These are phyloP conservation scores for Globisporangium megalacanthum DNA, from an alignment of 352 stramenopile genomes.

Conservation along the genomic window DNA sequence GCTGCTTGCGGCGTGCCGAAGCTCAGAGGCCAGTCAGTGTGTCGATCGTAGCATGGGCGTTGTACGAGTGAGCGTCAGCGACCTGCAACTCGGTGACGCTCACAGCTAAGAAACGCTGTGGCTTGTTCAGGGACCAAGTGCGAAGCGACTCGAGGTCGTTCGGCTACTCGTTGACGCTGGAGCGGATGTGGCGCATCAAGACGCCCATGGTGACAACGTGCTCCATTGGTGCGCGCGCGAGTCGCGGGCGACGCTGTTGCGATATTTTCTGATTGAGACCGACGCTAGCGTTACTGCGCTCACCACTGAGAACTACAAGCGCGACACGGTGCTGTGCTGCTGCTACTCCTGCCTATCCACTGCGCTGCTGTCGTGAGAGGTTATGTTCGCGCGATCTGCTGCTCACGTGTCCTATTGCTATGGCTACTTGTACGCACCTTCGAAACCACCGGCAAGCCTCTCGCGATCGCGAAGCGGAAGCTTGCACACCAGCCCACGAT, in stretches of 20 bases:
- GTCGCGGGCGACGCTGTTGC: conserved; percentile 39
- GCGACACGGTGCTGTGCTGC: conserved; percentile 31
- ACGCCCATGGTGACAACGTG: conserved; percentile 58
- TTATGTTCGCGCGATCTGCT: background rate
- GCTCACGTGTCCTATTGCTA: too few relatives aligned
- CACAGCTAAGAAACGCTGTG: background rate
- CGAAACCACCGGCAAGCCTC: conserved; percentile 18
- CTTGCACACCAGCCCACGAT: conserved; percentile 22
- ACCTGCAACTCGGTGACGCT: background rate
- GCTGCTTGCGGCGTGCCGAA: conserved; percentile 53
- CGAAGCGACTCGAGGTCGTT: conserved; percentile 40
- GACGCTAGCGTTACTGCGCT: conserved; percentile 43
- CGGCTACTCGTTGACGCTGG: conserved; percentile 40
- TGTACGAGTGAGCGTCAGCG: background rate
- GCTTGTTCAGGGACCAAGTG: conserved; percentile 22
- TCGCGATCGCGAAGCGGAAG: conserved; percentile 50
- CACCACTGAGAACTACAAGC: conserved; percentile 48
- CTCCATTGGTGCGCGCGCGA: conserved; percentile 67
- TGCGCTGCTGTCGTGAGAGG: background rate
- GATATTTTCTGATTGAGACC: conserved; percentile 53
- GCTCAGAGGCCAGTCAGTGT: conserved; percentile 17
- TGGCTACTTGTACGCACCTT: background rate
- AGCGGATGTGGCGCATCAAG: conserved; percentile 32
- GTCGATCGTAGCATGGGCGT: too few relatives aligned
- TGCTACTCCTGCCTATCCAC: too few relatives aligned